phyloP scores from a whole-genome alignment of 345 rosid genomes.

The Erodium maritimum region DNA sequence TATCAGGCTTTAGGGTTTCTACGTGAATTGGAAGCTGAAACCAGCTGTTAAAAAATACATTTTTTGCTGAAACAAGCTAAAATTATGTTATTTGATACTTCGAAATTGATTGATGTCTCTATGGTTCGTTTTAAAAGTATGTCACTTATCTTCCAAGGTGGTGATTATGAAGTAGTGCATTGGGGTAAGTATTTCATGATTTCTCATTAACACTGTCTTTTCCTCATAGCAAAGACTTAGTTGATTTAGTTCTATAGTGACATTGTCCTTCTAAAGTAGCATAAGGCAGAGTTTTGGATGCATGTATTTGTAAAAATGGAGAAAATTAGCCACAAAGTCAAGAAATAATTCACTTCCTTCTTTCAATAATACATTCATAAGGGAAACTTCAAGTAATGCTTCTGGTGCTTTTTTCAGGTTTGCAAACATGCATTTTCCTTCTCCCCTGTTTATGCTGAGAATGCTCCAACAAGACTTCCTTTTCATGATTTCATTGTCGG shows the following conservation, averaged over 20 bases:
- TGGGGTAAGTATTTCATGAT: neutral
- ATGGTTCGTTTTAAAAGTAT: too few relatives aligned
- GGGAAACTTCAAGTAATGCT: neutral
- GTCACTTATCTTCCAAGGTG: neutral
- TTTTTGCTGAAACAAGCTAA: neutral
- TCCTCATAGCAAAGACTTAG: neutral
- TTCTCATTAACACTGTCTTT: too few relatives aligned
- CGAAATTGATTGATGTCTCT: neutral
- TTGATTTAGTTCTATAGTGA: neutral
- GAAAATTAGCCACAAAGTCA: neutral
- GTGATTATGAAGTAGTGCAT: neutral
- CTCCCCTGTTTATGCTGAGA: slow-evolving; percentile 92
- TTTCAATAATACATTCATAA: neutral
- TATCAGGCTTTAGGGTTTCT: too few relatives aligned
- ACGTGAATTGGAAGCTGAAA: neutral
- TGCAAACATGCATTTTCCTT: slow-evolving; percentile 94
- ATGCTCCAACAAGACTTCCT: slow-evolving; percentile 97
- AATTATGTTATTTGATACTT: too few relatives aligned
- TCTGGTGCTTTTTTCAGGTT: slow-evolving; percentile 37
- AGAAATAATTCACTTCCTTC: too few relatives aligned
- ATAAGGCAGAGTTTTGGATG: neutral
- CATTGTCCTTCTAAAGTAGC: neutral
- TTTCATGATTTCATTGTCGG: slow-evolving; percentile 97
- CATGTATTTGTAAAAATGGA: neutral
- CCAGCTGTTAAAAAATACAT: neutral